Evolutionary conservation across 345 rosid genomes (phyloP).

Genomic region (Salix arbutifolia): DNA sequence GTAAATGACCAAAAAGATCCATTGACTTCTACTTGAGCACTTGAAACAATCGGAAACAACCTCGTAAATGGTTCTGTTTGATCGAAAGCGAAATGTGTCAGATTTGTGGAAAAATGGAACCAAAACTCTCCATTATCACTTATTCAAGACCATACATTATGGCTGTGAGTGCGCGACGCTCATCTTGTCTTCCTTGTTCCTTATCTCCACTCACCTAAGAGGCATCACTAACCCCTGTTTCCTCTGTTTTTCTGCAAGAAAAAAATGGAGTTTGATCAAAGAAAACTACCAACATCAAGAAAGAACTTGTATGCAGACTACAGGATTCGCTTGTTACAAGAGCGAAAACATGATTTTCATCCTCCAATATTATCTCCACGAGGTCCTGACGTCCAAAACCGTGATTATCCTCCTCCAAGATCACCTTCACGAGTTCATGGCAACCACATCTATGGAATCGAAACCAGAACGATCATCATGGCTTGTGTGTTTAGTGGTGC

Average conservation of each 20-base stretch:
- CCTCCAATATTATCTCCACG: neutral
- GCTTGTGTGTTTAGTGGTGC: conserved; percentile 9
- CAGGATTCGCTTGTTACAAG: neutral
- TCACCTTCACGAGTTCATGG: neutral
- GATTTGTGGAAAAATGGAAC: neutral
- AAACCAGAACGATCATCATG: neutral
- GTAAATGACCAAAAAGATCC: conserved; percentile 1
- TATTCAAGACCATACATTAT: neutral
- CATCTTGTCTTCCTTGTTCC: neutral
- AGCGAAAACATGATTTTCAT: fast-evolving
- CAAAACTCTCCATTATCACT: neutral
- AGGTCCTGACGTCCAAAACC: neutral
- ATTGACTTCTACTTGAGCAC: conserved; percentile 1
- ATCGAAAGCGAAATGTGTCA: neutral
- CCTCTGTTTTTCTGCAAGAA: neutral
- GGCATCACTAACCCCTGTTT: conserved; percentile 1
- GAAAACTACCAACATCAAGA: neutral
- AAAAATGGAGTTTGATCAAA: conserved; percentile 5
- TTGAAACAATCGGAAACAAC: conserved; percentile 5
- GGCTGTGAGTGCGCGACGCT: neutral
- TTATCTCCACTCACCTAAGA: neutral
- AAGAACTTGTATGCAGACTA: no score
- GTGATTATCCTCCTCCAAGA: neutral
- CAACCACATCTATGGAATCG: neutral
- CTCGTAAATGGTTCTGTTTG: conserved; percentile 19